Evolutionary conservation across 148 eudicot species (phyloP).

Genomic region (Mesembryanthemum crystallinum): DNA sequence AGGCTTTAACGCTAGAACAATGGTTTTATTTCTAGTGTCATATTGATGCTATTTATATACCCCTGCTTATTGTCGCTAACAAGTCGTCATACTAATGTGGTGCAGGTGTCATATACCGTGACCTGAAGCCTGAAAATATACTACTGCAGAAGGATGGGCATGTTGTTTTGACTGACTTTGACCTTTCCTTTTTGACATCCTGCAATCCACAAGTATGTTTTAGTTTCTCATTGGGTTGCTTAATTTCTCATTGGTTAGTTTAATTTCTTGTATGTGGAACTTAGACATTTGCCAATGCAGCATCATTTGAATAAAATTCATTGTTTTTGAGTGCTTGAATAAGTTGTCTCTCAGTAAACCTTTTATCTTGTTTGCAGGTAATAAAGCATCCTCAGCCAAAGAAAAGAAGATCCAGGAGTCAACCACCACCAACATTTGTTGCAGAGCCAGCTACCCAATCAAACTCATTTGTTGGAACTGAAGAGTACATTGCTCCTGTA

Average conservation of each 20-base stretch:
- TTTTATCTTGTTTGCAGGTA: constrained; percentile 43
- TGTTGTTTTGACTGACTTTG: constrained; percentile 84
- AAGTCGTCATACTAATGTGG: constrained; percentile 14
- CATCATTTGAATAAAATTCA: background rate
- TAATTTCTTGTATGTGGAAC: background rate
- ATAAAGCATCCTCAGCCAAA: constrained; percentile 62
- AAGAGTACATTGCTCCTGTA: constrained; percentile 99
- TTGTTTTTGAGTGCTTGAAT: background rate
- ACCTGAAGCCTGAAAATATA: constrained; percentile 93
- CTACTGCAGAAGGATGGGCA: constrained; percentile 86
- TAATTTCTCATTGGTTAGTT: constrained; percentile 6
- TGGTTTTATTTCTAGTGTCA: too few relatives aligned
- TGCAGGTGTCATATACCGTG: constrained; percentile 91
- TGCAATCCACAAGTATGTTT: constrained; percentile 81
- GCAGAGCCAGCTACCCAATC: constrained; percentile 89
- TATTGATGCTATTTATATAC: background rate
- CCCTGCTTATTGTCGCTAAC: background rate
- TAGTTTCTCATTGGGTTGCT: background rate
- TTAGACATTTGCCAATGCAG: background rate
- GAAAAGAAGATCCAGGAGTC: constrained; percentile 67
- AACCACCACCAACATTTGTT: constrained; percentile 71
- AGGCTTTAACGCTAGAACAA: too few relatives aligned
- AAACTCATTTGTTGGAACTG: constrained; percentile 97
- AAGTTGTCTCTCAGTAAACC: constrained; percentile 7
- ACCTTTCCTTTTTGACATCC: constrained; percentile 77